These are phyloP conservation scores for Scutellaria minor DNA, from an alignment of 257 asterid genomes.

Conservation along the genomic window DNA sequence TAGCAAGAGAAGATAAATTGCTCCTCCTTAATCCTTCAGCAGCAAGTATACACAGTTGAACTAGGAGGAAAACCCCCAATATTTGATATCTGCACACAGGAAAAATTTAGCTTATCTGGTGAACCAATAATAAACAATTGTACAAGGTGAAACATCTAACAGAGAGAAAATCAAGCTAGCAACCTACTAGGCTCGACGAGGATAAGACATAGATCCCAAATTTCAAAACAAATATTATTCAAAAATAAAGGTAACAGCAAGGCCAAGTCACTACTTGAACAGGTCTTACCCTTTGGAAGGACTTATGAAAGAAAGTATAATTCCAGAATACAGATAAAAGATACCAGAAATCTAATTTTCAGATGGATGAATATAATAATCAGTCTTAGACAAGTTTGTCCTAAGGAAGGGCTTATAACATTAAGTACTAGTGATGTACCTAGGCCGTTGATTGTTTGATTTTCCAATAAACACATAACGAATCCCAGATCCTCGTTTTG, in stretches of 20 bases:
- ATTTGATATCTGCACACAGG: slow-evolving; percentile 84
- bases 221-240: no score
- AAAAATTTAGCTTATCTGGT: slow-evolving; percentile 3
- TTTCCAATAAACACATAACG: slow-evolving; percentile 94
- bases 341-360: slow-evolving; percentile 2
- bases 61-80: slow-evolving; percentile 93
- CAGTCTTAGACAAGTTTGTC: background rate
- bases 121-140: background rate
- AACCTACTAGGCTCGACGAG: background rate
- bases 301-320: background rate
- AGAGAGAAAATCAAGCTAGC: slow-evolving; percentile 14
- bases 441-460: slow-evolving; percentile 85
- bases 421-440: slow-evolving; percentile 48
- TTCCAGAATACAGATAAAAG: background rate
- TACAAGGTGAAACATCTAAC: background rate
- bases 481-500: slow-evolving; percentile 91
- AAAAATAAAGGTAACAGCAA: no score
- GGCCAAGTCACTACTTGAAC: background rate
- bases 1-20: slow-evolving; percentile 76
- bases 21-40: slow-evolving; percentile 94
- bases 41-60: slow-evolving; percentile 89
- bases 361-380: slow-evolving; percentile 9
- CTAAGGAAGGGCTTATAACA: background rate
- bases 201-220: background rate
- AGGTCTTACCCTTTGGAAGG: background rate